phyloP scores from a whole-genome alignment of 2,329 filamentous ascomycete genomes.

The Chalara sp. region DNA sequence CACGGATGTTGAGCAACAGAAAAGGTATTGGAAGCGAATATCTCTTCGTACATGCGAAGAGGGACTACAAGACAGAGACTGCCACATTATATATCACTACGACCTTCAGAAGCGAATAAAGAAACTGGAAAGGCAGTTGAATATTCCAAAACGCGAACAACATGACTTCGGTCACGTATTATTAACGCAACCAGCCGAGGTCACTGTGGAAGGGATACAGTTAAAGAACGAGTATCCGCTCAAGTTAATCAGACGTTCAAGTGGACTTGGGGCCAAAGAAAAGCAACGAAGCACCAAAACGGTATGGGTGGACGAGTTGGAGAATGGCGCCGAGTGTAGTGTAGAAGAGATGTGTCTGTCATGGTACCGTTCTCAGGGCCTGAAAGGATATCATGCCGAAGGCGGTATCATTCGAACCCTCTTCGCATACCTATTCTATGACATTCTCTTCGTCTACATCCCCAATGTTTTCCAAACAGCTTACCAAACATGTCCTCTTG shows the following conservation, averaged over 20 bases:
- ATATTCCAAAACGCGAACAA: constrained; percentile 76
- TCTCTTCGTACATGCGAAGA: constrained; percentile 77
- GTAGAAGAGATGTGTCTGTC: constrained; percentile 94
- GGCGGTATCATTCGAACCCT: constrained; percentile 88
- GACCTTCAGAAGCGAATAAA: constrained; percentile 90
- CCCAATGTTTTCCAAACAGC: constrained; percentile 96
- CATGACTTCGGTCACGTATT: constrained; percentile 89
- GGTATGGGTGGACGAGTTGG: constrained; percentile 76
- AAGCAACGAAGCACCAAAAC: constrained; percentile 59
- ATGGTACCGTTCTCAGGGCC: constrained; percentile 71
- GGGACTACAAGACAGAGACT: constrained; percentile 80
- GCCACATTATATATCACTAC: constrained; percentile 89
- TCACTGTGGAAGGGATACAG: constrained; percentile 70
- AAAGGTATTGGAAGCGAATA: constrained; percentile 74
- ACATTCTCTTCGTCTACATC: constrained; percentile 86
- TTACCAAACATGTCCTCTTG: constrained; percentile 89
- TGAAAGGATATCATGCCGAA: constrained; percentile 93
- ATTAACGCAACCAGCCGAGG: constrained; percentile 67
- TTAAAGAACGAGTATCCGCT: constrained; percentile 53
- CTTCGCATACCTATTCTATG: constrained; percentile 85
- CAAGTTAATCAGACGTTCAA: constrained; percentile 12
- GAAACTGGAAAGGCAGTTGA: constrained; percentile 81
- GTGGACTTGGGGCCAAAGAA: constrained; percentile 14
- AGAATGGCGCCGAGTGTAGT: constrained; percentile 65
- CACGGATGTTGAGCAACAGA: constrained; percentile 49